phyloP scores from a whole-genome alignment of 352 stramenopile genomes.

The Halophytophthora batemanensis region DNA sequence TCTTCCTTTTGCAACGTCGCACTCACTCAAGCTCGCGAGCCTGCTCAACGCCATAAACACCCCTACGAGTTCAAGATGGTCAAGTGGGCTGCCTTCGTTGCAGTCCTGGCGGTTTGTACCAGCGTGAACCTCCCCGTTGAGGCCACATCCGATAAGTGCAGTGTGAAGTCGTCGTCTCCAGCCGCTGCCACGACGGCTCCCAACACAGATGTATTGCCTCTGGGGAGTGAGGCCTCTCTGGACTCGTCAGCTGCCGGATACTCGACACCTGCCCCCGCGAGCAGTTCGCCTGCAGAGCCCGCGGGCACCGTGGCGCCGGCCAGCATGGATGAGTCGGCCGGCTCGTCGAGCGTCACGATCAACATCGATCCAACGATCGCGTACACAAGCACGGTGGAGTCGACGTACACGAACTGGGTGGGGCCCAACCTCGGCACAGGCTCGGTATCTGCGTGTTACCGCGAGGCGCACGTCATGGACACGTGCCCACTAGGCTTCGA shows the following conservation, averaged over 20 bases:
- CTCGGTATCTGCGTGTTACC: slow-evolving; percentile 13
- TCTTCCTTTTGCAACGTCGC: slow-evolving; percentile 17
- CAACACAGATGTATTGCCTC: no score
- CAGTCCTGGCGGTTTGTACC: slow-evolving; percentile 10
- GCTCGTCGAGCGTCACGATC: no score
- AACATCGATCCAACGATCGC: no score
- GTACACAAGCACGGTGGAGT: slow-evolving; percentile 19
- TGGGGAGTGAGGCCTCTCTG: no score
- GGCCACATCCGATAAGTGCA: no score
- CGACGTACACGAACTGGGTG: slow-evolving; percentile 32
- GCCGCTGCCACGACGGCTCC: slow-evolving; percentile 9
- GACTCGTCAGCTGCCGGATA: no score
- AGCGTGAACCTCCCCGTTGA: no score
- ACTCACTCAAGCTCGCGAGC: not conserved
- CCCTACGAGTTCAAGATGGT: not conserved
- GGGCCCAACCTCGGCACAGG: slow-evolving; percentile 13
- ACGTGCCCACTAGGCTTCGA: slow-evolving; percentile 33
- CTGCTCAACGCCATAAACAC: not conserved
- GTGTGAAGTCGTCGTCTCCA: not conserved
- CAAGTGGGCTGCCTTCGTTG: not conserved
- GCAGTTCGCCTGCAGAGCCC: not conserved
- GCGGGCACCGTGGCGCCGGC: no score
- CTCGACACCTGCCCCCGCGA: not conserved
- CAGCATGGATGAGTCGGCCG: no score
- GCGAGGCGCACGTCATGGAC: slow-evolving; percentile 28